Base-by-base conservation (phyloP, 2,329 filamentous ascomycete species). In the Ceratocystis lukuohia region DNA sequence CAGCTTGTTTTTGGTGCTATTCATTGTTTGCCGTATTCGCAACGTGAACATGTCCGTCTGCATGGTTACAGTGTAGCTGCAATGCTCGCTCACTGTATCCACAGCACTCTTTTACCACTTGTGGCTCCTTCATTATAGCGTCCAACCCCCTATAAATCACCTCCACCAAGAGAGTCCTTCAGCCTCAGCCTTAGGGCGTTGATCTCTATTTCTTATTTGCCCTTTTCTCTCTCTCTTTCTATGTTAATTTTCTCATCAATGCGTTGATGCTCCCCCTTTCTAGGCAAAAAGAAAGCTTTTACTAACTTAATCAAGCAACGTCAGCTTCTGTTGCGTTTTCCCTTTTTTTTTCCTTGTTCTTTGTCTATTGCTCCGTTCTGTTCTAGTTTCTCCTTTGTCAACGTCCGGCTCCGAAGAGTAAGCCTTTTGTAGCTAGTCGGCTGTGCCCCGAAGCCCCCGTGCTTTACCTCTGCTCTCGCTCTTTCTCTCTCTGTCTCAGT, bases 211-310 rank as follows among this genome's bases (percentile, higher is more conserved):
- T 7, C 8, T 50, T 4, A 20, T 50, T 50, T 50, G 37, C 37
- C 10, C 37, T 41, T 20, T 10, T n/a, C n/a, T 20, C 46, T 22
- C n/a, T 50, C n/a, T 20, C 7, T 25, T 20, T 50, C 2, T 8
- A n/a, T n/a, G 46, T 41, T 62, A 30, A 46, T 62, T 62, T 46
- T 62, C 59, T 62, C 41, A 62, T 41, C 37, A 41, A 41, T 41
- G 37, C 30, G 28, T n/a, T 15, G 30, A 17, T n/a, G 7, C 25
- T 28, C 46, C 53, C 53, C 53, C 53, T 57, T 57, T 57, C 53
- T 33, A 41, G 37, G 10, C 37, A 3, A 41, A 12, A 41, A 41
- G 37, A 41, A 41, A 41, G 37, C 37, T 41, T 12, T 41, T 12
- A 12, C 37, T 41, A 41, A 12, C 10, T 12, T 41, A 10, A 41